A percentile compares a stretch with the other conserved stretches of the same genome.
phyloP scores from a whole-genome alignment of 2,329 filamentous ascomycete species.

The Coniochaeta pulveracea region DNA sequence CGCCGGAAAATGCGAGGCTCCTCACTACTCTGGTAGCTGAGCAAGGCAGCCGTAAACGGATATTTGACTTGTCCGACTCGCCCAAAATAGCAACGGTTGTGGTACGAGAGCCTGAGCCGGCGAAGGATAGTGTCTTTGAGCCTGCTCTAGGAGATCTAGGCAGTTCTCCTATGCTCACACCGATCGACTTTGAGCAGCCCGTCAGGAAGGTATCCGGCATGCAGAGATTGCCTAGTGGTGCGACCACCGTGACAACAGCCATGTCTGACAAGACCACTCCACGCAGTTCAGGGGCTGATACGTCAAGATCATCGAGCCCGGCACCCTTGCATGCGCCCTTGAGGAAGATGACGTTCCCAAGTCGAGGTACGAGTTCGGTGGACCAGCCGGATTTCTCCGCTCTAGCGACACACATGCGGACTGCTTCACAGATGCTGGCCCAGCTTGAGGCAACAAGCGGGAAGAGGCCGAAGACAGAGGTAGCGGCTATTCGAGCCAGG shows the following conservation, averaged over 20 bases:
- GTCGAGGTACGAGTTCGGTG: slow-evolving; percentile 38
- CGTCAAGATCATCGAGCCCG: slow-evolving; percentile 59
- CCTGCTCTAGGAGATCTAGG: slow-evolving; percentile 70
- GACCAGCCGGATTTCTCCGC: slow-evolving; percentile 76
- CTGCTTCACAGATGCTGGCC: slow-evolving; percentile 76
- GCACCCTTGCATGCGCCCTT: slow-evolving; percentile 34
- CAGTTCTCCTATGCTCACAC: slow-evolving; percentile 57
- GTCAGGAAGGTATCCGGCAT: slow-evolving; percentile 18
- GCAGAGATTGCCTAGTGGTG: slow-evolving; percentile 49
- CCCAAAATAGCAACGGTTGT: slow-evolving; percentile 36
- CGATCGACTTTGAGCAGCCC: slow-evolving; percentile 33
- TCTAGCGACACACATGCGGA: slow-evolving; percentile 77
- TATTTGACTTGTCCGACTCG: slow-evolving; percentile 61
- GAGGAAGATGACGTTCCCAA: slow-evolving; percentile 48
- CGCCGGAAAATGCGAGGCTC: slow-evolving; percentile 59
- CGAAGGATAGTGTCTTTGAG: slow-evolving; percentile 69
- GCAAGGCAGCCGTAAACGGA: slow-evolving; percentile 43
- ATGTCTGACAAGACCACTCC: slow-evolving; percentile 52
- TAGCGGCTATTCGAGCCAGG: slow-evolving; percentile 72
- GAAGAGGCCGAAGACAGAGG: slow-evolving; percentile 69
- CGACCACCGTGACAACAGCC: slow-evolving; percentile 44
- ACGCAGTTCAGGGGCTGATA: slow-evolving; percentile 56
- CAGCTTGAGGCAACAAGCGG: slow-evolving; percentile 72
- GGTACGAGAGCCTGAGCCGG: slow-evolving; percentile 27
- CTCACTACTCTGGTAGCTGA: slow-evolving; percentile 45